Base-by-base conservation (phyloP, 805 yeast genomes). In the Ogataea pilisensis region DNA sequence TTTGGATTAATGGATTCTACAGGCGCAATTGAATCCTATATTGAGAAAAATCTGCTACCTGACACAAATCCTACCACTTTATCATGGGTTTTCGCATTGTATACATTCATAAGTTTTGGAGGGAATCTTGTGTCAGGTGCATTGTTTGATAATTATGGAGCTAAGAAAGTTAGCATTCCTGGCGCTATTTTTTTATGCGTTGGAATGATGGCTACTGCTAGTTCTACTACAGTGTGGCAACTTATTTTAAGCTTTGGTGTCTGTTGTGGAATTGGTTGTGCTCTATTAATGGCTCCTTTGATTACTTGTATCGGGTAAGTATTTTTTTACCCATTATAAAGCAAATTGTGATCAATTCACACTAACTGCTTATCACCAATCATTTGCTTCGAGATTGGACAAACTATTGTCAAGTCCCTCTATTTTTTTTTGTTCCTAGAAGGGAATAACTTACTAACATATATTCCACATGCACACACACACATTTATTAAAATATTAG, bases 51-150 rank as follows among this genome's bases (percentile, higher is more conserved):
- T 53, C 80, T 78, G 45, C 64, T 84, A 42, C 53, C 55, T 6
- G 48, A 66, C 26, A 57, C 68, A 18, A 57, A 72, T 13, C 66
- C 77, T 13, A 67, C 80, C 17, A 58, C 75, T 2, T 66, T 82
- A 4, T 77, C 86, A 1, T 85, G 91, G 93, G 75, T 84, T 42
- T 85, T 84, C 53, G 78, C 88, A 1, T 58, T 82, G 25, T 76
- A 43, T 35, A 40, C 61, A 4, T 73, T 61, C 53, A 69, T 49
- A 66, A 73, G 45, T 43, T 80, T 42, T 57, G 63, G 71, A 8
- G 53, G 66, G 6, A 59, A 67, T 17, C 55, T 73, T 34, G 55
- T 73, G 31, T 65, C 70, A 5, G 78, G 80, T 2, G 63, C 66
- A 2, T 55, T 71, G 14, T 72, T 73, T 49, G 80, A 74, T 42